These are phyloP conservation scores for Cladorrhinum sp. DNA, from an alignment of 2,329 filamentous ascomycete species.

Conservation along the genomic window DNA sequence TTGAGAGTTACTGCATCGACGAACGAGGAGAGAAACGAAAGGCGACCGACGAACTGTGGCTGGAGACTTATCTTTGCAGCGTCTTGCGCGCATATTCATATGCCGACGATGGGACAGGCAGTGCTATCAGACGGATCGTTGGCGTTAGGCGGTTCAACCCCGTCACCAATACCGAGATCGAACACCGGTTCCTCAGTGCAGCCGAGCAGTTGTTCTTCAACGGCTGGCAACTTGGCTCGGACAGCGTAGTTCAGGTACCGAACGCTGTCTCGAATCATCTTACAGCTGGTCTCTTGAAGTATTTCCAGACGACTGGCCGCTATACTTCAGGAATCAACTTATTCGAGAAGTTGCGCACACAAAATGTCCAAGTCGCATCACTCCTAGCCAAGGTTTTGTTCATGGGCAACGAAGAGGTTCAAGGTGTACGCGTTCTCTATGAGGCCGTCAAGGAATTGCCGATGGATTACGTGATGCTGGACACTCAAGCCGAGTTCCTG, in stretches of 20 bases:
- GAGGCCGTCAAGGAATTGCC: slow-evolving; percentile 86
- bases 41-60: slow-evolving; percentile 89
- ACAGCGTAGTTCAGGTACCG: slow-evolving; percentile 94
- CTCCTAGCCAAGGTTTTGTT: slow-evolving; percentile 87
- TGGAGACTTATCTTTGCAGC: slow-evolving; percentile 95
- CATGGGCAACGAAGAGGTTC: slow-evolving; percentile 95
- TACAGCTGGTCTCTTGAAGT: slow-evolving; percentile 87
- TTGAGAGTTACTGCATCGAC: slow-evolving; percentile 96
- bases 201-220: slow-evolving; percentile 94
- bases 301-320: slow-evolving; percentile 91
- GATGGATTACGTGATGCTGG: slow-evolving; percentile 96
- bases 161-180: slow-evolving; percentile 95
- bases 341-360: slow-evolving; percentile 89
- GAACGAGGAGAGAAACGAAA: slow-evolving; percentile 93
- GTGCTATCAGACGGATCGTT: slow-evolving; percentile 93
- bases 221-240: slow-evolving; percentile 95
- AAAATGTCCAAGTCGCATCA: slow-evolving; percentile 92
- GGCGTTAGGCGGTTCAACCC: slow-evolving; percentile 97
- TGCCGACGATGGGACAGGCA: slow-evolving; percentile 90
- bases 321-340: slow-evolving; percentile 95
- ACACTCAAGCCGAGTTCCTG: slow-evolving; percentile 90
- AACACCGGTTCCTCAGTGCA: slow-evolving; percentile 92
- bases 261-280: slow-evolving; percentile 96
- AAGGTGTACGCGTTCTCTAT: slow-evolving; percentile 83
- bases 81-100: slow-evolving; percentile 94